These are phyloP conservation scores for Austroboletus festivus DNA, from an alignment of 768 basidiomycete species.

Conservation along the genomic window DNA sequence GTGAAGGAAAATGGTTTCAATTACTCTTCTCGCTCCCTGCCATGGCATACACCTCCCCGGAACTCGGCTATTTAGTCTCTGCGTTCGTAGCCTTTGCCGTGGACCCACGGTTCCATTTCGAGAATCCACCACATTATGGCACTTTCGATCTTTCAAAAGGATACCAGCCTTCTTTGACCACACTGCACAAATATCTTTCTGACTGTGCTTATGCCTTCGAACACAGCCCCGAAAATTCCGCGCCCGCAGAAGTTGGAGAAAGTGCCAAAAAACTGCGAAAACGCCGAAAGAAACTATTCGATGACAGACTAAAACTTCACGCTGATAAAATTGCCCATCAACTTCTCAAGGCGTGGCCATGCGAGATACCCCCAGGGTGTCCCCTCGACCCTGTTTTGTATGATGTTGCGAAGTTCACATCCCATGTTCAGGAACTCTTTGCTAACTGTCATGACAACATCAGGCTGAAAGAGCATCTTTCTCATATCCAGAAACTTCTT, in stretches of 20 bases:
- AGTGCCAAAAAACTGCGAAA: neutral
- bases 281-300: conserved; percentile 1
- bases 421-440: conserved; percentile 2
- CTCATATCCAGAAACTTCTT: conserved; percentile 2
- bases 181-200: neutral
- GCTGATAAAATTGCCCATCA: neutral
- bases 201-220: neutral
- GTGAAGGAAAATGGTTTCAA: conserved; percentile 10
- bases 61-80: conserved; percentile 13
- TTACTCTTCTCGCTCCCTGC: conserved; percentile 30
- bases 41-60: conserved; percentile 25
- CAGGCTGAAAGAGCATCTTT: conserved; percentile 5
- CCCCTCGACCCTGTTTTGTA: conserved; percentile 1
- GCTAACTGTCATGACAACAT: conserved; percentile 11
- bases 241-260: neutral
- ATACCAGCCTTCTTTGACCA: neutral
- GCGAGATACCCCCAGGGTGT: conserved; percentile 3
- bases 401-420: neutral
- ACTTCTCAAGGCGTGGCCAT: conserved; percentile 13
- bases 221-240: conserved; percentile 5
- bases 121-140: conserved; percentile 15
- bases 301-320: neutral
- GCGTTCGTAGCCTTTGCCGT: conserved; percentile 31
- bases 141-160: conserved; percentile 6
- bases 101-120: conserved; percentile 3